A percentile compares a stretch with the other conserved stretches of the same genome.
Evolutionary conservation across 805 yeast genomes (phyloP).

Genomic region (Candida incommunis): DNA sequence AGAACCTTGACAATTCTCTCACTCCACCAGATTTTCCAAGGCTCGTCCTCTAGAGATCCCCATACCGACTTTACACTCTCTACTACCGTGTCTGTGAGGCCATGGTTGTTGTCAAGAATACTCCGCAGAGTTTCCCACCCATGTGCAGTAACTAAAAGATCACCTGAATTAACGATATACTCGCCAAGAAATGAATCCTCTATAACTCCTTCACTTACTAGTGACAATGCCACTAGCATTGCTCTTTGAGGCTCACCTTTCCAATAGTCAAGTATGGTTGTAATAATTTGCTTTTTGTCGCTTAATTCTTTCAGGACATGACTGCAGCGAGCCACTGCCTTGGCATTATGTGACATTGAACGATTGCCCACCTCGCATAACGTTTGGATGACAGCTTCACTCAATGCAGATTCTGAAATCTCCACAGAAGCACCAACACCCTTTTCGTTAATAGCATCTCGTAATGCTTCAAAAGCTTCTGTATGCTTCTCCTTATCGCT

Average conservation of each 20-base stretch:
- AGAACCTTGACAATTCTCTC: background rate
- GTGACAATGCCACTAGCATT: conserved; percentile 38
- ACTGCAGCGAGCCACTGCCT: conserved; percentile 9
- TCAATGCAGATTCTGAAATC: conserved; percentile 11
- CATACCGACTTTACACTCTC: background rate
- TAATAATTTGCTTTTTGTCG: conserved; percentile 30
- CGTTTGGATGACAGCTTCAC: conserved; percentile 18
- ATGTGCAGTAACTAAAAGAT: conserved; percentile 10
- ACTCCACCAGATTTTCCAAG: conserved; percentile 8
- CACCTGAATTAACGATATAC: conserved; percentile 25
- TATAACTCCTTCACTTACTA: conserved; percentile 33
- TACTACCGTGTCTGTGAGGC: background rate
- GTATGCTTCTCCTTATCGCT: conserved; percentile 14
- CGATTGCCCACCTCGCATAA: conserved; percentile 76
- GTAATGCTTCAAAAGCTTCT: background rate
- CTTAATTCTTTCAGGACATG: conserved; percentile 16
- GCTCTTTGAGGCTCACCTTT: conserved; percentile 51
- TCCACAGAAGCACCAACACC: conserved; percentile 5
- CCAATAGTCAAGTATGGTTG: conserved; percentile 52
- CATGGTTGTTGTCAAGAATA: conserved; percentile 1
- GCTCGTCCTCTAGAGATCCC: background rate
- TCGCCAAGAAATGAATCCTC: conserved; percentile 28
- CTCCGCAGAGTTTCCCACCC: conserved; percentile 18
- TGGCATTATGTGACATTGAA: conserved; percentile 65
- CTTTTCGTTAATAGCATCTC: background rate